Percentiles rank a stretch among this genome's conserved stretches.
phyloP scores from a whole-genome alignment of 805 yeast species.

The Jamesozyma hellenica region DNA sequence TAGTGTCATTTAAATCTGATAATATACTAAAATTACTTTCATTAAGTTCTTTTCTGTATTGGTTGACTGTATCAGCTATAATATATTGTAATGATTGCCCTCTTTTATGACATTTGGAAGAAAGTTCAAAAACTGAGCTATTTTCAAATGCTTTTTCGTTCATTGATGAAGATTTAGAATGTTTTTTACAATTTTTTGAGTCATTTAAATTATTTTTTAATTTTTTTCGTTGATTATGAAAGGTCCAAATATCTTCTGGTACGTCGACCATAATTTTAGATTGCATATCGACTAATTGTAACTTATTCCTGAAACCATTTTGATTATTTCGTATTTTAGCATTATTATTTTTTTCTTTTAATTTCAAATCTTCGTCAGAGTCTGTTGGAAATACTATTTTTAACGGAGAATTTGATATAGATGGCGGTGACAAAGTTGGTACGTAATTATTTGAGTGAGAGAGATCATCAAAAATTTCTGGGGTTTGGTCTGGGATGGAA shows the following conservation, averaged over 20 bases:
- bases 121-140: no score
- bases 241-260: conserved; percentile 25
- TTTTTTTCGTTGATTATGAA: conserved; percentile 10
- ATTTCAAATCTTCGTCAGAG: conserved; percentile 1
- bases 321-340: not conserved
- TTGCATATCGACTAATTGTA: conserved; percentile 22
- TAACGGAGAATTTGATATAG: conserved; percentile 16
- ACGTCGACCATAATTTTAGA: conserved; percentile 24
- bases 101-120: conserved; percentile 5
- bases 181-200: not conserved
- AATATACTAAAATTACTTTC: not conserved
- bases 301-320: not conserved
- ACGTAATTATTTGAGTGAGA: conserved; percentile 4
- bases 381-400: conserved; percentile 25
- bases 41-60: conserved; percentile 1
- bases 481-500: conserved; percentile 18
- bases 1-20: not conserved
- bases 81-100: conserved; percentile 22
- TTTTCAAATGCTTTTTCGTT: no score
- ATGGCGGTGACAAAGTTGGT: not conserved
- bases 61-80: conserved; percentile 20
- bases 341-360: not conserved
- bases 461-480: not conserved
- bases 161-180: conserved; percentile 4
- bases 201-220: not conserved